These are phyloP conservation scores for Penicillium subrubescens DNA, from an alignment of 495 filamentous ascomycete species.

Conservation along the genomic window DNA sequence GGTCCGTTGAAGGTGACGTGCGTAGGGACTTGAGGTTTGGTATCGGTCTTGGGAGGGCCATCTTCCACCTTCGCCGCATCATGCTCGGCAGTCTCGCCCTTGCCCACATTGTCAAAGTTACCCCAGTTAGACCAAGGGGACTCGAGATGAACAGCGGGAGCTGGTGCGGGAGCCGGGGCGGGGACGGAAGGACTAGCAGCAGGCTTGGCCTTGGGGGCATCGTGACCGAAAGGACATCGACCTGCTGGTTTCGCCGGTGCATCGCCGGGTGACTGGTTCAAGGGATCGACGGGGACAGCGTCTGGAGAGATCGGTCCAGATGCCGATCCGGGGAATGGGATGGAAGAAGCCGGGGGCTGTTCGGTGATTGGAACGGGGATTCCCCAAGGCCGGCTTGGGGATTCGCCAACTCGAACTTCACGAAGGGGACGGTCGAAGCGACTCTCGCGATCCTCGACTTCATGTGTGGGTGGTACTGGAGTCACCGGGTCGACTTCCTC, in stretches of 20 bases:
- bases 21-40: conserved; percentile 32
- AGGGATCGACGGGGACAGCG: conserved; percentile 15
- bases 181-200: conserved; percentile 1
- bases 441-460: conserved; percentile 47
- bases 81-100: conserved; percentile 8
- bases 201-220: conserved; percentile 27
- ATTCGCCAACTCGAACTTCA: conserved; percentile 85
- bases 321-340: conserved; percentile 26
- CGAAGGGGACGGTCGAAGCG: conserved; percentile 80
- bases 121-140: conserved; percentile 16
- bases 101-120: conserved; percentile 8
- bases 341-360: conserved; percentile 22
- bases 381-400: conserved; percentile 88
- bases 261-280: conserved; percentile 14
- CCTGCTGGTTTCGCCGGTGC: conserved; percentile 32
- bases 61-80: conserved; percentile 18
- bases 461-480: conserved; percentile 28
- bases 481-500: conserved; percentile 58
- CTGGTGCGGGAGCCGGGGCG: not conserved
- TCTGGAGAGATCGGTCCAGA: conserved; percentile 25
- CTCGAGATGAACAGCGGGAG: not conserved
- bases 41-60: conserved; percentile 6
- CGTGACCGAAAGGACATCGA: conserved; percentile 55
- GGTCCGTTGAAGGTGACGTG: conserved; percentile 83
- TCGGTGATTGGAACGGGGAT: conserved; percentile 70